These are phyloP conservation scores for Nevesoporus exiguus DNA, from an alignment of 768 basidiomycete species.

Conservation along the genomic window DNA sequence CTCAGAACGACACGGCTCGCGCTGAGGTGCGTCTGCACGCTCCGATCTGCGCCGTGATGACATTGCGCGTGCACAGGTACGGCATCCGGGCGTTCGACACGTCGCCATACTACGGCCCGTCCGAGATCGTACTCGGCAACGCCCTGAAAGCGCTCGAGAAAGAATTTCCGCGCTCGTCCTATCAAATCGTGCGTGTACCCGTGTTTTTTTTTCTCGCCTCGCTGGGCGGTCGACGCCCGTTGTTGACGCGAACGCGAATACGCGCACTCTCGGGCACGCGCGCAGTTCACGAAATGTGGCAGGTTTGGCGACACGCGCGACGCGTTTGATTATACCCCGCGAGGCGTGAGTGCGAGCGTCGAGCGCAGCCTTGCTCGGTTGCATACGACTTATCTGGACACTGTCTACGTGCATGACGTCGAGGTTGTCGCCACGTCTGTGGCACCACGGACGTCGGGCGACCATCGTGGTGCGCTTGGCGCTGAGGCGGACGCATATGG, in stretches of 20 bases:
- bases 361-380: slow-evolving; percentile 63
- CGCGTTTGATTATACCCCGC: slow-evolving; percentile 73
- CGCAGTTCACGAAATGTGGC: slow-evolving; percentile 83
- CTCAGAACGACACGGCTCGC: slow-evolving; percentile 70
- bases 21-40: slow-evolving; percentile 51
- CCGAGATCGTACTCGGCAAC: slow-evolving; percentile 73
- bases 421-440: slow-evolving; percentile 67
- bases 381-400: slow-evolving; percentile 74
- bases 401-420: slow-evolving; percentile 80
- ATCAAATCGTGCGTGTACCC: slow-evolving; percentile 53
- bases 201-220: no score
- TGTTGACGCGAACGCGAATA: neutral
- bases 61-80: slow-evolving; percentile 45
- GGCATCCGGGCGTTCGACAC: slow-evolving; percentile 83
- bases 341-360: slow-evolving; percentile 62
- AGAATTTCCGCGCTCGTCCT: slow-evolving; percentile 77
- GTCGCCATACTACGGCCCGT: slow-evolving; percentile 74
- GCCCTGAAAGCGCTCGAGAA: slow-evolving; percentile 53
- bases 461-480: slow-evolving; percentile 52
- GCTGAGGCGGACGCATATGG: slow-evolving; percentile 62
- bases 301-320: slow-evolving; percentile 53
- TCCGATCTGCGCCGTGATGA: no score
- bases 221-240: neutral
- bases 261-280: neutral
- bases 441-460: slow-evolving; percentile 48